Evolutionary conservation across 1,284 basidiomycete genomes (phyloP).

Genomic region (Austropuccinia psidii): DNA sequence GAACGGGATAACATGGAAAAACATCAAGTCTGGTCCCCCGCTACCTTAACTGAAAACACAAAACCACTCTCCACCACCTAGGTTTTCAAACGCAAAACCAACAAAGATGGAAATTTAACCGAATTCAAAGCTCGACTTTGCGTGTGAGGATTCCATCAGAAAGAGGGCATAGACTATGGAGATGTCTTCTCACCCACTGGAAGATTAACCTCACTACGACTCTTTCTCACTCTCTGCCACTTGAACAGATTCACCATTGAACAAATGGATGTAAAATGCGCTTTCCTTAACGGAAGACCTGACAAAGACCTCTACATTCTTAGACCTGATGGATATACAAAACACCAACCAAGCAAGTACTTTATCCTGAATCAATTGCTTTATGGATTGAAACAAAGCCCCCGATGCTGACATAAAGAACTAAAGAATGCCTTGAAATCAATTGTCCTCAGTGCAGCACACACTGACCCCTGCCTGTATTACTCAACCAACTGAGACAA

Average conservation of each 20-base stretch:
- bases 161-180: background rate
- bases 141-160: background rate
- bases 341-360: background rate
- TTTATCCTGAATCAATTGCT: slow-evolving; percentile 1
- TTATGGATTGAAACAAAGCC: slow-evolving; percentile 19
- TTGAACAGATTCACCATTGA: background rate
- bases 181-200: slow-evolving; percentile 6
- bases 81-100: too few relatives aligned
- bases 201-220: background rate
- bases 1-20: background rate
- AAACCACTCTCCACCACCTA: background rate
- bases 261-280: background rate
- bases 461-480: background rate
- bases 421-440: background rate
- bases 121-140: slow-evolving; percentile 16
- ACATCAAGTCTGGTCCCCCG: background rate
- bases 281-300: background rate
- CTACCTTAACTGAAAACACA: background rate
- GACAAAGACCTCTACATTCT: background rate
- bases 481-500: background rate
- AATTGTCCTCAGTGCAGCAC: background rate
- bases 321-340: background rate
- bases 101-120: background rate
- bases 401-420: background rate
- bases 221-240: background rate